phyloP scores from a whole-genome alignment of 345 rosid genomes.

The Euphorbia tirucalli region DNA sequence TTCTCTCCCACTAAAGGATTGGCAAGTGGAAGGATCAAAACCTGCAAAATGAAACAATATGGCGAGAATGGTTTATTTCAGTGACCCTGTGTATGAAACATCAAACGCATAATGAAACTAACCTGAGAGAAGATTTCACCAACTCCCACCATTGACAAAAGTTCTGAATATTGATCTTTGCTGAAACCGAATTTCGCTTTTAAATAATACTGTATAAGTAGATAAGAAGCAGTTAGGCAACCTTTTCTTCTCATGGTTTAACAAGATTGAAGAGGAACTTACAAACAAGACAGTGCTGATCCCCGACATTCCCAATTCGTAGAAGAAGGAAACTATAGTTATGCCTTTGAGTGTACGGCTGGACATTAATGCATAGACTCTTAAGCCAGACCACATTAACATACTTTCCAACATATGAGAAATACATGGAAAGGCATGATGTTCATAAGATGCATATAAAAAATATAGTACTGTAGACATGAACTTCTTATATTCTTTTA shows the following conservation, averaged over 20 bases:
- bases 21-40: slow-evolving; percentile 47
- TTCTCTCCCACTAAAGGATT: slow-evolving; percentile 51
- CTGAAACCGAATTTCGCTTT: slow-evolving; percentile 46
- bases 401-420: too few species aligned
- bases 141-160: slow-evolving; percentile 44
- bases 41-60: slow-evolving; percentile 20
- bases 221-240: slow-evolving; percentile 8
- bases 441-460: too few species aligned
- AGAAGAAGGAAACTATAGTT: slow-evolving; percentile 51
- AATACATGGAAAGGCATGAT: too few species aligned
- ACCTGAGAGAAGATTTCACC: slow-evolving; percentile 55
- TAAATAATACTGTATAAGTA: slow-evolving; percentile 33
- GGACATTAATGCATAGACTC: slow-evolving; percentile 22
- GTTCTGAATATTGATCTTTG: slow-evolving; percentile 53
- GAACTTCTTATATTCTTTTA: neutral
- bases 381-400: too few species aligned
- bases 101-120: slow-evolving; percentile 10
- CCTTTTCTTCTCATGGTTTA: neutral
- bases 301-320: slow-evolving; percentile 57
- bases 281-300: slow-evolving; percentile 46
- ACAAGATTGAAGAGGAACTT: slow-evolving; percentile 11
- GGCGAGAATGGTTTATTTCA: neutral
- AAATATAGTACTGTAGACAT: too few species aligned
- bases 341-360: slow-evolving; percentile 48
- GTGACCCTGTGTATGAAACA: too few species aligned